Base-by-base conservation (phyloP, 352 stramenopile genomes). In the Pythium biforme region DNA sequence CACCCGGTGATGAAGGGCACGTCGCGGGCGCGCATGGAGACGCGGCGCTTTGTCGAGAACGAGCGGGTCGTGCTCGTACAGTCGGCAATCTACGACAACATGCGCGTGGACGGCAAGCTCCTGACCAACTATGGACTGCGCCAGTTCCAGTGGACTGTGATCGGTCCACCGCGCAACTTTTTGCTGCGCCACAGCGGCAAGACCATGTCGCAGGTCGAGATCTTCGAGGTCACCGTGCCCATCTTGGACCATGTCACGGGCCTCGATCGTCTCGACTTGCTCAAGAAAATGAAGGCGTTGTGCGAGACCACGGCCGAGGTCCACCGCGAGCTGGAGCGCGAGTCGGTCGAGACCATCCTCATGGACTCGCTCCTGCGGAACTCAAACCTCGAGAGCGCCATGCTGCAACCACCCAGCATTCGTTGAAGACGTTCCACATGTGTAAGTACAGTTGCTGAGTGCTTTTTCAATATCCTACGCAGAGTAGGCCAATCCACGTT, bases 91-190 rank as follows among this genome's bases (percentile, higher is more conserved):
- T 64, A 52, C 34, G 48, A 64, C 20, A 10, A 57, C 8, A 25
- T 64, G 20, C n/a, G 10, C 7, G 48, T 64, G 15, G 46, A 64
- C 25, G 29, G 26, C 4, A 43, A 27, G 15, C 5, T n/a, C 9
- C 26, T 64, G 34, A 23, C 10, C 1, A 33, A 53, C 47, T 64
- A 56, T 27, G 49, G 45, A 4, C 26, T 64, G 19, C 58, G 58
- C 39, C 58, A 64, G 58, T 64, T 56, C 47, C 58, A 64, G 58
- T 64, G 58, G 58, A 64, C 58, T 0, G 58, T 64, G 12, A 58
- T 64, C 17, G 58, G 58, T 0, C 58, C 48, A 8, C 58, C 58
- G 27, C 48, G 49, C 19, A 56, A 64, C 40, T 40, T 37, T 23
- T 3, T 53, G 5, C 27, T 64, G 37, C 58, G 58, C 23, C 48